Evolutionary conservation across 2,329 filamentous ascomycete genomes (phyloP), one percentile per base, ranked within the genome.

Genomic region (Arthrocladium fulminans): DNA sequence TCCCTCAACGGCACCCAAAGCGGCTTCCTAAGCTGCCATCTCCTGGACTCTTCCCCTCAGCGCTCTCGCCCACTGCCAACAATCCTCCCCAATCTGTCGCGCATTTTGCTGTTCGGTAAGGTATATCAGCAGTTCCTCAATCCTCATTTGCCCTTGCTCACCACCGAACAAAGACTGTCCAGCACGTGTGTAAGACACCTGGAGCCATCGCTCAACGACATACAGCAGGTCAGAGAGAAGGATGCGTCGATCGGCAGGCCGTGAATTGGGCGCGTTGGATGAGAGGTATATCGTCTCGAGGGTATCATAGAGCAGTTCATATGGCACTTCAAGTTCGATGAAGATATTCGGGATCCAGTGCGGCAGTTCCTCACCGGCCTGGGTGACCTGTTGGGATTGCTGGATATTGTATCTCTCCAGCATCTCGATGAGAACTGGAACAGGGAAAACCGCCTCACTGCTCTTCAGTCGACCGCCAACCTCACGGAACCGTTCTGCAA

Each of bases 201-300:
- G 67, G 55, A 74, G 77, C 83, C 83, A 87, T 48, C 72, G 67
- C 49, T 74, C 67, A 3, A 81, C 69, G 2, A 81, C 65, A 56
- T 83, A 80, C 0, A 83, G 64, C 35, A 84, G 73, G 61, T 84
- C 80, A 22, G 72, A 71, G 2, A 77, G 77, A 5, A 86, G 69
- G 49, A 74, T 66, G 35, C 72, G 72, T 39, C 77, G 72, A 48
- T 78, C 76, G 13, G 45, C 25, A 3, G 68, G 63, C 3, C 77
- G 79, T 29, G 73, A 67, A 63, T 85, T 86, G 0, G 83, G 82
- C 4, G 74, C 69, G 57, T 83, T 77, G 54, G 83, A 79, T 30
- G 76, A 76, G 63, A 83, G 84, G 67, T 80, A 85, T 65, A 85
- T 76, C 23, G 70, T 67, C 60, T 86, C 82, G 8, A 86, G 67